Percentiles rank a stretch among this genome's conserved stretches.
Conservation (phyloP, 2,329 filamentous ascomycete genomes). For the Sporothrix protearum region DNA sequence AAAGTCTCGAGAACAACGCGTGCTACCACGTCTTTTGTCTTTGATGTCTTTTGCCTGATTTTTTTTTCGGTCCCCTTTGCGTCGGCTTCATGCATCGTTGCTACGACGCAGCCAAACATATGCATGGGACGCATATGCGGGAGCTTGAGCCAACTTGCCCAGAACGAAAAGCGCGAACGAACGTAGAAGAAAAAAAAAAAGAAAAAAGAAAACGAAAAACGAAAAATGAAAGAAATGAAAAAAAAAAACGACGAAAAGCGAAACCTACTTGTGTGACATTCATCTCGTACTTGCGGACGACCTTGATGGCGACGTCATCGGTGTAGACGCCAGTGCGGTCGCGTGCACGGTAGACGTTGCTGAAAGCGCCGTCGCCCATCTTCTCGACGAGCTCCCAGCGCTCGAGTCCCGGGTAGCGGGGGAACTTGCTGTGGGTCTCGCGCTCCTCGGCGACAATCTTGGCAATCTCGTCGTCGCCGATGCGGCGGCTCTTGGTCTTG, state of each 20-base stretch:
- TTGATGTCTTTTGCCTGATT: constrained; percentile 2
- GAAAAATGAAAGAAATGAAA: constrained; percentile 25
- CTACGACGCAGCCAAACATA: constrained; percentile 15
- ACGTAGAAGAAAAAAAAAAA: neutral
- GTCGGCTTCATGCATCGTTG: neutral
- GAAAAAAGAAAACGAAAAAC: neutral
- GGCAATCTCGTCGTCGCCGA: constrained; percentile 68
- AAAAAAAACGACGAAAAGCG: constrained; percentile 12
- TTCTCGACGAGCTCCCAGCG: constrained; percentile 86
- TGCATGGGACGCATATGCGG: constrained; percentile 18
- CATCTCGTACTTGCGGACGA: constrained; percentile 98
- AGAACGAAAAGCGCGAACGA: neutral
- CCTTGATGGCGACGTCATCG: constrained; percentile 92
- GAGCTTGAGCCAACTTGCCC: constrained; percentile 20
- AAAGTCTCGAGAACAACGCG: neutral
- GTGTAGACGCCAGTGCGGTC: constrained; percentile 64
- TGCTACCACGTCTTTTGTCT: neutral
- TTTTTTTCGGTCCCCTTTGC: neutral
- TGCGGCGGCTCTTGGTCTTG: constrained; percentile 43
- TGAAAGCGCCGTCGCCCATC: constrained; percentile 99
- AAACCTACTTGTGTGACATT: constrained; percentile 83
- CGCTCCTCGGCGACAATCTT: constrained; percentile 90
- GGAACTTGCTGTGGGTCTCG: constrained; percentile 78
- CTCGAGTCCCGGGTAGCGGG: constrained; percentile 78
- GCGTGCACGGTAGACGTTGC: constrained; percentile 89